Base-by-base conservation (phyloP, 441 rosid species). In the Francoa sonchifolia region DNA sequence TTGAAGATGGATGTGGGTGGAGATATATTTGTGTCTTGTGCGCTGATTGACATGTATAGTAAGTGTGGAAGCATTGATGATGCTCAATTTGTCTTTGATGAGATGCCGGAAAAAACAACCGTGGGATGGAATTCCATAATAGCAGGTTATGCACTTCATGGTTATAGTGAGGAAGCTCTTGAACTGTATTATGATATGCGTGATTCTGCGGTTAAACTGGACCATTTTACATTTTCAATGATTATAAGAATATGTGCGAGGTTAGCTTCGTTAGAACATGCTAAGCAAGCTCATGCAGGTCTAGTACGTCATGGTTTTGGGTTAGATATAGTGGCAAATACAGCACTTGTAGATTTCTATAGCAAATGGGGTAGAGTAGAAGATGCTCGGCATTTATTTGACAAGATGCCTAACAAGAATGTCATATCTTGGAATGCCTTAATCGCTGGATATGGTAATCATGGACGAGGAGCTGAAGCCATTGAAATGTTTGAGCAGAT, bases 301-400 rank as follows among this genome's bases (percentile, higher is more conserved):
- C 55, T 84, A 25, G 32, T 85, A 48, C 86, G 94, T 9, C 68
- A 54, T 21, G 86, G 84, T 25, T 89, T 75, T 61, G 82, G 86
- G 43, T 65, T 67, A 2, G 92, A 85, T 56, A 59, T 71, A 5
- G 84, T 89, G 0, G 86, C 83, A 8, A 82, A 66, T 52, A 75
- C 92, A 0, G 76, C 89, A 14, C 92, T 89, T 7, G 81, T 85
- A 19, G 98, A 89, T 58, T 82, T 82, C 33, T 89, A 89, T 47
- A 67, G 98, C 77, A 89, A 89, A 74, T 85, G 98, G 94, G 95
- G 95, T 48, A 76, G 69, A 54, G 45, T 89, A 54, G 82, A 82
- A 62, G 62, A 79, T 55, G 96, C 98, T 32, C 76, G 59, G 25
- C 55, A 52, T 46, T 71, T 82, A 23, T 85, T 89, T 60, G 73